Conservation (phyloP, 441 rosid species). For the Brassica hybrid region DNA sequence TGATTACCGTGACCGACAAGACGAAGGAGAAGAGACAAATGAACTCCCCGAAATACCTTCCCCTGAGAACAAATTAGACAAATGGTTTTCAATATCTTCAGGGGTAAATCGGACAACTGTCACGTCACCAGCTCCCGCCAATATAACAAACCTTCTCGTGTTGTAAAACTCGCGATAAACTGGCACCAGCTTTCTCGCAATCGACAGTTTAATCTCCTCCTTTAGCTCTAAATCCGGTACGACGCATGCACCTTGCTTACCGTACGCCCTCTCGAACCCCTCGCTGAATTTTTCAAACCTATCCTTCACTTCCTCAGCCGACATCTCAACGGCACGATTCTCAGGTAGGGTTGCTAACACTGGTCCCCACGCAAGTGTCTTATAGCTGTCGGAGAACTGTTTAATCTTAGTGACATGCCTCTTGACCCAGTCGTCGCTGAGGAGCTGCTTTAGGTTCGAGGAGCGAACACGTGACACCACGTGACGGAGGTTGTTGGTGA, state of each 20-base stretch:
- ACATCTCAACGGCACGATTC: conserved; percentile 33
- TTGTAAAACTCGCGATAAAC: conserved; percentile 64
- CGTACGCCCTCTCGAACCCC: conserved; percentile 58
- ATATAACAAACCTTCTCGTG: conserved; percentile 37
- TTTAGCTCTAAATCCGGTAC: conserved; percentile 58
- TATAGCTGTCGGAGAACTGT: conserved; percentile 66
- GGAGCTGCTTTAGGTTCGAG: conserved; percentile 63
- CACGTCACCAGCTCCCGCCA: conserved; percentile 32
- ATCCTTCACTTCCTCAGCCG: conserved; percentile 54
- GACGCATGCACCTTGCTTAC: conserved; percentile 50
- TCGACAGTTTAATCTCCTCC: conserved; percentile 59
- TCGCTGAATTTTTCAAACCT: conserved; percentile 55
- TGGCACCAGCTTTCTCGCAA: conserved; percentile 53
- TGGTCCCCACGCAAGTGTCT: conserved; percentile 67
- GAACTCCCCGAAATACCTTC: conserved; percentile 18
- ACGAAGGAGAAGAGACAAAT: conserved; percentile 20
- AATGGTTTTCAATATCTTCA: conserved; percentile 60
- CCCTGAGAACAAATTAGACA: conserved; percentile 55
- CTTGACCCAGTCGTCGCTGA: conserved; percentile 79
- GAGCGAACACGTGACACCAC: conserved; percentile 55
- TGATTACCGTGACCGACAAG: conserved; percentile 29
- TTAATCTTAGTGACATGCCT: conserved; percentile 61
- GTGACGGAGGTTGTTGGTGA: conserved; percentile 78
- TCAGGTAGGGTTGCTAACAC: conserved; percentile 51
- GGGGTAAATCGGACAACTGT: conserved; percentile 58